Conservation (phyloP, 176 grass and related monocot genomes). For the Pharus latifolius region DNA sequence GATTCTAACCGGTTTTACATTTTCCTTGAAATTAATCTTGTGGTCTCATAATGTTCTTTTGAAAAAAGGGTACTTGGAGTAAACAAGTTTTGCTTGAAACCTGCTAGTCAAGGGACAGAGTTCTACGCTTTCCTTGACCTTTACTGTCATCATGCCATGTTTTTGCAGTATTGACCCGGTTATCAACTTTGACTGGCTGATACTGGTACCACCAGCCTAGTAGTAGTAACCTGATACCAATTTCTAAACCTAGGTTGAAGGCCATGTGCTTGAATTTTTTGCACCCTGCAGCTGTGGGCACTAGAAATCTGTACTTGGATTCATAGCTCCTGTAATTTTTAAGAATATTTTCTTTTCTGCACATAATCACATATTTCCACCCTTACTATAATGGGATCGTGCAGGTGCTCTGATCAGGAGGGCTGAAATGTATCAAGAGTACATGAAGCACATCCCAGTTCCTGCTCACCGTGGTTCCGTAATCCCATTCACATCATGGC, state of each 20-base stretch:
- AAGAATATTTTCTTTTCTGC: background rate
- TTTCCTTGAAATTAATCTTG: background rate
- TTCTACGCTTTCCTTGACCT: background rate
- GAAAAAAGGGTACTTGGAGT: too few relatives aligned
- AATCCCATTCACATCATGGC: slow-evolving; percentile 70
- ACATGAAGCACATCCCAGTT: slow-evolving; percentile 71
- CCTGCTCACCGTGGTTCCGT: slow-evolving; percentile 42
- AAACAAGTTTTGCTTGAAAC: background rate
- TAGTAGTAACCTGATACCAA: background rate
- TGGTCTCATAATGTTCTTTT: background rate
- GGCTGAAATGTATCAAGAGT: slow-evolving; percentile 89
- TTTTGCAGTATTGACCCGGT: too few relatives aligned
- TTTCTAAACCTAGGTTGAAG: background rate
- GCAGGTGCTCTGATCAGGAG: slow-evolving; percentile 69
- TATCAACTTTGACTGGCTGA: too few relatives aligned
- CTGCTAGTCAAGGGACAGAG: background rate
- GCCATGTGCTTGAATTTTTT: background rate
- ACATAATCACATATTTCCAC: background rate
- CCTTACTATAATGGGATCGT: slow-evolving; percentile 26
- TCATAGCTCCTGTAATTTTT: background rate
- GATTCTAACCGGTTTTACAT: background rate
- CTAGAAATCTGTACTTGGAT: background rate
- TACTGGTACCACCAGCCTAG: background rate
- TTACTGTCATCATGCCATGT: background rate
- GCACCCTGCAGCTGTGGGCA: background rate